Conservation (phyloP, 768 basidiomycete species). For the Harrya chromipes region DNA sequence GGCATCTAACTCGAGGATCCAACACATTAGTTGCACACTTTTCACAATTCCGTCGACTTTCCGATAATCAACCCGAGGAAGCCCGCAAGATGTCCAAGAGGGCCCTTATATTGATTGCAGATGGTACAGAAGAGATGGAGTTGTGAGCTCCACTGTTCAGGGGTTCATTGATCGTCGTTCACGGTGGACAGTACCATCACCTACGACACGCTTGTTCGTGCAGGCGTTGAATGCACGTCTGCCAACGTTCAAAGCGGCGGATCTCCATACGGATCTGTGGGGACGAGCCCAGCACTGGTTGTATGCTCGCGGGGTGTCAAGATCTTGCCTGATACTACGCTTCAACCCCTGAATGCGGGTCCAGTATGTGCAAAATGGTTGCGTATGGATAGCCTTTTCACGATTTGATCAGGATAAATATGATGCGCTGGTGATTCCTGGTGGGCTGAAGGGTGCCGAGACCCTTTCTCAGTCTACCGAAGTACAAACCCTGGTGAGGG, state of each 20-base stretch:
- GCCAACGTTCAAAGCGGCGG: constrained; percentile 51
- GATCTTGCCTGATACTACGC: constrained; percentile 62
- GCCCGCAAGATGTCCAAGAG: constrained; percentile 25
- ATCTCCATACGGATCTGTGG: constrained; percentile 23
- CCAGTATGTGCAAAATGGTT: constrained; percentile 40
- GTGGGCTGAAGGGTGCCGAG: constrained; percentile 75
- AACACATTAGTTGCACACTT: neutral
- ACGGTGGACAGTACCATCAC: constrained; percentile 47
- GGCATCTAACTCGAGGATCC: neutral
- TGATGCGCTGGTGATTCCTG: constrained; percentile 72
- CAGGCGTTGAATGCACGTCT: constrained; percentile 62
- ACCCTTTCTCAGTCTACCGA: constrained; percentile 56
- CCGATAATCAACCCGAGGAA: neutral
- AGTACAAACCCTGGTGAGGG: constrained; percentile 62
- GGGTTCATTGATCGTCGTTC: neutral
- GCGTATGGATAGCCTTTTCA: neutral
- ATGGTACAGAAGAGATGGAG: constrained; percentile 89
- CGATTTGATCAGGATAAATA: constrained; percentile 48
- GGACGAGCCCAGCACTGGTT: constrained; percentile 44
- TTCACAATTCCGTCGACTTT: constrained; percentile 1
- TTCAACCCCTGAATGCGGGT: constrained; percentile 43
- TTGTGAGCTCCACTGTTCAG: constrained; percentile 50
- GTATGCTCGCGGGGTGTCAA: constrained; percentile 71
- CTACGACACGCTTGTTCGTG: constrained; percentile 80
- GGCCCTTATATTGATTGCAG: constrained; percentile 70